These are phyloP conservation scores for Stenogyne calaminthoides DNA, from an alignment of 305 asterid genomes.

Conservation along the genomic window DNA sequence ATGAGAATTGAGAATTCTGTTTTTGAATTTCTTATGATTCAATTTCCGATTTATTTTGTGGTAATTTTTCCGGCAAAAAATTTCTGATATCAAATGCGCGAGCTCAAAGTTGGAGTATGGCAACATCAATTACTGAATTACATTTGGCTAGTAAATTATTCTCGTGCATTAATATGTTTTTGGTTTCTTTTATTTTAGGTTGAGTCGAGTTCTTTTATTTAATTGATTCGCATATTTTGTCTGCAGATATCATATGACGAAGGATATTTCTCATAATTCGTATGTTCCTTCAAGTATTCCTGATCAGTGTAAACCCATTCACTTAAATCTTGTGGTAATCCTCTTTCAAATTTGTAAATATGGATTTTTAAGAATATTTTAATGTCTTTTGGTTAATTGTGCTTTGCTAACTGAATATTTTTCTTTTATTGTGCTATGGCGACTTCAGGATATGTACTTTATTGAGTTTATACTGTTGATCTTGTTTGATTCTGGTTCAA, in stretches of 20 bases:
- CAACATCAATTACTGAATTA: not conserved
- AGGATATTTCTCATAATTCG: constrained; percentile 50
- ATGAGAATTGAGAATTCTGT: not conserved
- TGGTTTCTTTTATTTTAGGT: not conserved
- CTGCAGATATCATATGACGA: constrained; percentile 63
- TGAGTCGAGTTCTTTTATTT: constrained; percentile 10
- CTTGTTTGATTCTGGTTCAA: constrained; percentile 12
- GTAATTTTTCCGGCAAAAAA: not conserved
- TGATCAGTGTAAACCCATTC: constrained; percentile 71
- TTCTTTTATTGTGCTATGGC: not conserved
- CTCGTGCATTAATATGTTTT: not conserved
- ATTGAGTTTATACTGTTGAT: not conserved
- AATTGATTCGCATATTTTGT: constrained; percentile 14
- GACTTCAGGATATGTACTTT: constrained; percentile 13
- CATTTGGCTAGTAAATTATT: not conserved
- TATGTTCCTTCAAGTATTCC: constrained; percentile 50
- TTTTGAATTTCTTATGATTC: not conserved
- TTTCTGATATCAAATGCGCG: not conserved
- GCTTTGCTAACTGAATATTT: not conserved
- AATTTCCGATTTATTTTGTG: not conserved
- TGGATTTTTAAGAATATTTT: constrained; percentile 1
- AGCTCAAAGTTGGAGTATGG: not conserved
- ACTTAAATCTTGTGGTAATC: constrained; percentile 87
- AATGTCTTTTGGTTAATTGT: not conserved
- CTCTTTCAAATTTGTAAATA: constrained; percentile 21